These are phyloP conservation scores for Iodosphaeria phyllophila DNA, from an alignment of 2,329 filamentous ascomycete genomes.

Conservation along the genomic window DNA sequence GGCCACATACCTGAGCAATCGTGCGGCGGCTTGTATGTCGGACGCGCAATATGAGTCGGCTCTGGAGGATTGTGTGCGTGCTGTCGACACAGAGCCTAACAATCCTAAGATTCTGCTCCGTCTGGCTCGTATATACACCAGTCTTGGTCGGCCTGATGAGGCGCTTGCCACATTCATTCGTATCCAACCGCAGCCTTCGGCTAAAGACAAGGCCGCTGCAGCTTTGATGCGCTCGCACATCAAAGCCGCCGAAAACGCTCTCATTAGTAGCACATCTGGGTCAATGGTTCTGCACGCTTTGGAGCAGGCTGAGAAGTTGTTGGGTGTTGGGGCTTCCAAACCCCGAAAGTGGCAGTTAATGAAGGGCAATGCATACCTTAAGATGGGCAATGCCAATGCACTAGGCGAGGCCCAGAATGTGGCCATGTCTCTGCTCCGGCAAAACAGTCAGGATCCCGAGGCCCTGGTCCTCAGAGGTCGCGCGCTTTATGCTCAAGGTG, in stretches of 20 bases:
- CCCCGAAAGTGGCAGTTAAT: conserved; percentile 90
- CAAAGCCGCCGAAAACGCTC: conserved; percentile 56
- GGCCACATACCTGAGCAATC: conserved; percentile 82
- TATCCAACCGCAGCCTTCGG: conserved; percentile 63
- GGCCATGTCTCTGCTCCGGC: conserved; percentile 68
- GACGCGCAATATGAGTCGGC: conserved; percentile 63
- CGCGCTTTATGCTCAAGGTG: conserved; percentile 75
- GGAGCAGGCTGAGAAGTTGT: conserved; percentile 69
- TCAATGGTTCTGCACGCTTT: conserved; percentile 88
- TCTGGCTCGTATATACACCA: conserved; percentile 77
- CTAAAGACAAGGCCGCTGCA: conserved; percentile 71
- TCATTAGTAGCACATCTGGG: conserved; percentile 57
- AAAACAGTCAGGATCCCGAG: conserved; percentile 84
- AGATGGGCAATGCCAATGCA: conserved; percentile 79
- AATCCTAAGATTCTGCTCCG: conserved; percentile 81
- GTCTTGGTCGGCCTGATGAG: conserved; percentile 69
- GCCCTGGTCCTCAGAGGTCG: conserved; percentile 78
- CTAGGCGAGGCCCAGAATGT: conserved; percentile 85
- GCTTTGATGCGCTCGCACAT: conserved; percentile 73
- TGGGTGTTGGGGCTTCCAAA: conserved; percentile 57
- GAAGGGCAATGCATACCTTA: conserved; percentile 78
- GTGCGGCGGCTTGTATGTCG: conserved; percentile 85
- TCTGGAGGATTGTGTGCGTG: conserved; percentile 69
- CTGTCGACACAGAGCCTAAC: conserved; percentile 65
- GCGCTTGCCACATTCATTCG: conserved; percentile 66